These are phyloP conservation scores for Lavandula angustifolia DNA, from an alignment of 257 asterid species.

Conservation along the genomic window DNA sequence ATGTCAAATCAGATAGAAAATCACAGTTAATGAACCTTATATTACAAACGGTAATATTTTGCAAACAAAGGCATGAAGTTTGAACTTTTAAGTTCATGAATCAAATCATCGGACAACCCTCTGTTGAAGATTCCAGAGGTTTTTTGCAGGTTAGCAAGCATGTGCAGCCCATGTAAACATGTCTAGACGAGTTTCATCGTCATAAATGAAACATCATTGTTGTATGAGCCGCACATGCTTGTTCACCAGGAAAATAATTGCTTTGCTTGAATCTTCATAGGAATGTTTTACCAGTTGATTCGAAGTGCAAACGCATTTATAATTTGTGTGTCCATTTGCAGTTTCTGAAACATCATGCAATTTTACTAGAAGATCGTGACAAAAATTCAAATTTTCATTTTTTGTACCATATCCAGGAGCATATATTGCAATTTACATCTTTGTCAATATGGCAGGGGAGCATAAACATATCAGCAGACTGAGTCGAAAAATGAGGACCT, in stretches of 20 bases:
- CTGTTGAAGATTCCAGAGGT: too few relatives aligned
- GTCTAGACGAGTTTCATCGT: background rate
- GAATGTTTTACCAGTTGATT: background rate
- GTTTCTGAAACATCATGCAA: background rate
- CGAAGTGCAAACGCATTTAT: background rate
- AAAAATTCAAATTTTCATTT: background rate
- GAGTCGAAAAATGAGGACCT: constrained; percentile 54
- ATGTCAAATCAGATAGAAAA: constrained; percentile 4
- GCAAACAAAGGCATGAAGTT: too few relatives aligned
- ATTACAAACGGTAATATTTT: too few relatives aligned
- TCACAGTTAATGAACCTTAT: too few relatives aligned
- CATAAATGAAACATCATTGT: background rate
- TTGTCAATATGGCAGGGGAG: background rate
- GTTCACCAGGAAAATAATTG: background rate
- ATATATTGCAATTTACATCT: constrained; percentile 15
- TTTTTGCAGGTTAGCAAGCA: background rate
- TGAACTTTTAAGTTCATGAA: too few relatives aligned
- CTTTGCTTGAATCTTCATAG: background rate
- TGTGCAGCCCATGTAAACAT: background rate
- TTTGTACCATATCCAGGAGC: background rate
- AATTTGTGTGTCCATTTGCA: background rate
- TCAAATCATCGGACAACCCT: too few relatives aligned
- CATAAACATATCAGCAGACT: constrained; percentile 8
- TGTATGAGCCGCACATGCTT: background rate
- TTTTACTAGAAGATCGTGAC: background rate